Conservation (phyloP, 805 yeast species). For the Debaryomyces prosopidis region DNA sequence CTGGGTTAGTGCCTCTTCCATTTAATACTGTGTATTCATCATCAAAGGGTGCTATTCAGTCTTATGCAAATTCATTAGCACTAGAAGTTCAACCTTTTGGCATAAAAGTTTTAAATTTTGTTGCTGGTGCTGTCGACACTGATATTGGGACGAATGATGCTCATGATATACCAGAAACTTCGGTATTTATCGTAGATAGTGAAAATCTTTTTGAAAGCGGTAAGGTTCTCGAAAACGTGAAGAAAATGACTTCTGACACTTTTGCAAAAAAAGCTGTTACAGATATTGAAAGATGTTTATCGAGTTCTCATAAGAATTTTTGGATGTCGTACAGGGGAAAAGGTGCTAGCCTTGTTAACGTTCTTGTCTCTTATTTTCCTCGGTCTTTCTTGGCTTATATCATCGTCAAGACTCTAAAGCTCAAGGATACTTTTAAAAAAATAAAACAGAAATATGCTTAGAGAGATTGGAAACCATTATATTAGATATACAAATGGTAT, state of each 20-base stretch:
- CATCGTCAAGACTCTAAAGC: background rate
- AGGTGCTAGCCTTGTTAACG: background rate
- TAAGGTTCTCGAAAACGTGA: background rate
- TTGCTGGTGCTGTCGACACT: conserved; percentile 20
- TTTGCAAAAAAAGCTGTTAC: conserved; percentile 9
- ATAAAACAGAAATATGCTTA: background rate
- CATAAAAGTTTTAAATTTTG: conserved; percentile 16
- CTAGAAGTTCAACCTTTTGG: conserved; percentile 18
- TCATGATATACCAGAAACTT: background rate
- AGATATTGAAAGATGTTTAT: background rate
- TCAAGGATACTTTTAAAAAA: background rate
- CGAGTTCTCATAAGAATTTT: background rate
- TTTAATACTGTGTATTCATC: conserved; percentile 34
- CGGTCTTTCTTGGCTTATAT: background rate
- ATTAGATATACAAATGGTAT: too few species aligned
- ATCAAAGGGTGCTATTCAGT: conserved; percentile 26
- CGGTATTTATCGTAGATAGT: conserved; percentile 1
- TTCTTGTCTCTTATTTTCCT: background rate
- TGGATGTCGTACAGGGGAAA: background rate
- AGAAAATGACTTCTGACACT: conserved; percentile 1
- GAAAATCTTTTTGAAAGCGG: conserved; percentile 4
- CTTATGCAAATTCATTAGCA: conserved; percentile 16
- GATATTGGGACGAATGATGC: conserved; percentile 7
- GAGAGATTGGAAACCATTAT: too few species aligned
- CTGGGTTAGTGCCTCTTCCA: conserved; percentile 30